Percentiles rank a stretch among this genome's conserved stretches.
Conservation (phyloP, 352 stramenopile species). For the Phytophthora lateralis region DNA sequence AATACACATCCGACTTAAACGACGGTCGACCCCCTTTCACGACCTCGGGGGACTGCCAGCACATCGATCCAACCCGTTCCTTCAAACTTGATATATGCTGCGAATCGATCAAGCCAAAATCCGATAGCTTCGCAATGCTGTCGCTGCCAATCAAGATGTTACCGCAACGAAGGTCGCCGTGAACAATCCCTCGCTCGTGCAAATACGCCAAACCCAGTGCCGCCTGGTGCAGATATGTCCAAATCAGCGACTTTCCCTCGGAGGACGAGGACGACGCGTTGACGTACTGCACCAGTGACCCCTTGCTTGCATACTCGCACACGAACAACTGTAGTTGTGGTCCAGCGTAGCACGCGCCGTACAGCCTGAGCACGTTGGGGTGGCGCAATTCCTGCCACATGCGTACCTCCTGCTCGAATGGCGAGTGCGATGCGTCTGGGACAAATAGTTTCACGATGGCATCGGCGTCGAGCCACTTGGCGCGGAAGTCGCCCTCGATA, state of each 20-base stretch:
- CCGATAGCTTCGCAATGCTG: constrained; percentile 28
- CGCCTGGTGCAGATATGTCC: constrained; percentile 14
- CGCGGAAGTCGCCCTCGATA: constrained; percentile 13
- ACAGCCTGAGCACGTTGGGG: constrained; percentile 31
- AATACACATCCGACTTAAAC: background rate
- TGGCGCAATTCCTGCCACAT: constrained; percentile 21
- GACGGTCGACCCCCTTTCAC: background rate
- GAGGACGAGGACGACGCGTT: background rate
- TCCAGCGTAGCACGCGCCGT: constrained; percentile 12
- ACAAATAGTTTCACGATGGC: constrained; percentile 15
- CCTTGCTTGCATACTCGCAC: background rate
- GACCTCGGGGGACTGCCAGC: constrained; percentile 24
- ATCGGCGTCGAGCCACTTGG: constrained; percentile 23
- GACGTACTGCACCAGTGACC: constrained; percentile 7
- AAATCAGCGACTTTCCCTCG: background rate
- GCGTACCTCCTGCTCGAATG: constrained; percentile 8
- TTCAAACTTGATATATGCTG: too few relatives aligned
- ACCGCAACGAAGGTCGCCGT: constrained; percentile 4
- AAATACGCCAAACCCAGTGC: constrained; percentile 16
- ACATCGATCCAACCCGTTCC: background rate
- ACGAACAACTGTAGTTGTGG: background rate
- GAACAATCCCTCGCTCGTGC: constrained; percentile 10
- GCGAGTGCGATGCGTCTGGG: background rate
- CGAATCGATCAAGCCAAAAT: constrained; percentile 30
- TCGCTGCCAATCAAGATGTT: constrained; percentile 35